Evolutionary conservation across 192 early-diverging fungal species (phyloP), one percentile per base, ranked within the genome.

Genomic region (Gryganskiella cystojenkinii): DNA sequence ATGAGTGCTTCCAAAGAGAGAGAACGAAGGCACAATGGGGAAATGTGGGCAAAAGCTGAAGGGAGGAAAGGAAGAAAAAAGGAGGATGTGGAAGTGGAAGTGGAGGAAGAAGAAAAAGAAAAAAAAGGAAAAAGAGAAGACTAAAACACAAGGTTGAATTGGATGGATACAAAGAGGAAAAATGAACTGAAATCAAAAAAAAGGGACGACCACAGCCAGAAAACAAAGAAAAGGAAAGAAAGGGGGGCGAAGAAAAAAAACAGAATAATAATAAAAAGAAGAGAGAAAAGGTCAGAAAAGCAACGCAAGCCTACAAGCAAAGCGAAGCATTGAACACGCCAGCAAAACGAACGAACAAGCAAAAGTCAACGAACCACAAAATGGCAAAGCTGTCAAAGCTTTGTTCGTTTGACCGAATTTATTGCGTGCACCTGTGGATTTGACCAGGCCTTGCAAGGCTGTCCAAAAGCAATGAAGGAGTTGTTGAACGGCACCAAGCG

Each of bases 151-250:
- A 24, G 20, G 33, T 44, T 37, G 40, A 45, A 46, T 58, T 52
- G 45, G 35, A 51, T 22, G 14, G 35, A 51, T 28, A 50, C 43
- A 33, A 47, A 33, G 55, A 30, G 45, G 52, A 45, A 53, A 15
- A 40, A 35, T 28, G 42, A 28, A 22, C 22, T 27, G 45, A 22
- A 34, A 61, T 19, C 28, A 17, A 68, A 68, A 51, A 59, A 51
- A 68, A 50, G 47, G 35, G 35, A 64, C 31, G 22, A 55, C 20
- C 53, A 31, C 15, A 24, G 47, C 22, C 22, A 34, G 54, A 53
- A 42, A 25, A 25, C n/a, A 15, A 22, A 50, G 35, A 34, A 20
- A 57, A 19, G 34, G 35, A 34, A 19, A 40, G 56, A 57, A 40
- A 55, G 28, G 44, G 37, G 45, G 17, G 14, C 20, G 45, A 42